Base-by-base conservation (phyloP, 352 stramenopile species). In the Pythium pectinolyticum region DNA sequence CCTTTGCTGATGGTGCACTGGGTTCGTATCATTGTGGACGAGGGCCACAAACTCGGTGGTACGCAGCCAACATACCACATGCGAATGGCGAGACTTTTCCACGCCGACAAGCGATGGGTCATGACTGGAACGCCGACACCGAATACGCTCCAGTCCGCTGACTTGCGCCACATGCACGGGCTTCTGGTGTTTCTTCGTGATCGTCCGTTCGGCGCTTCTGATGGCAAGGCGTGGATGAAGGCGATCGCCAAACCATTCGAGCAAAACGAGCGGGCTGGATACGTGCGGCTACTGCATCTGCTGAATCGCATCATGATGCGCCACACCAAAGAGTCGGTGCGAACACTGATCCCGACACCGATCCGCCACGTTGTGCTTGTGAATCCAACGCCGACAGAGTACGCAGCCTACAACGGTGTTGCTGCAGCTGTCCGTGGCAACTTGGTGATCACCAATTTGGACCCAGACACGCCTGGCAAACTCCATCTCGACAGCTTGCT, bases 101-200 rank as follows among this genome's bases (percentile, higher is more conserved):
- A 73, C 37, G 87, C 89, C 1, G 79, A 97, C 53, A 85, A 90
- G 55, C 77, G 93, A 17, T 99, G 96, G 96, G 87, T 97, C n/a
- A 98, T 99, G 95, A 99, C 95, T 4, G 97, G 97, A 47, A 99
- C 97, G 19, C 97, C 97, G 17, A 98, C 95, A 12, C 88, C 90
- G 35, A 95, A 96, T 58, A 89, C 82, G 0, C 77, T 94, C 19
- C 79, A 96, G 57, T 89, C 75, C n/a, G 69, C 75, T 2, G 94
- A 94, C 34, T 70, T 98, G 8, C 78, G 76, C 1, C 94, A 97
- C 57, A 82, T 99, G 63, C 90, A 97, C 56, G 87, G 86, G 24
- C 67, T 99, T 1, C 46, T 98, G 0, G 78, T 91, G 3, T 98
- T 98, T 61, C 53, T 99, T 7, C 77, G 89, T 20, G 93, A 98